A percentile compares a stretch with the other conserved stretches of the same genome.
These are phyloP conservation scores for Trametes polyzona DNA, from an alignment of 1,284 basidiomycete species.

Conservation along the genomic window DNA sequence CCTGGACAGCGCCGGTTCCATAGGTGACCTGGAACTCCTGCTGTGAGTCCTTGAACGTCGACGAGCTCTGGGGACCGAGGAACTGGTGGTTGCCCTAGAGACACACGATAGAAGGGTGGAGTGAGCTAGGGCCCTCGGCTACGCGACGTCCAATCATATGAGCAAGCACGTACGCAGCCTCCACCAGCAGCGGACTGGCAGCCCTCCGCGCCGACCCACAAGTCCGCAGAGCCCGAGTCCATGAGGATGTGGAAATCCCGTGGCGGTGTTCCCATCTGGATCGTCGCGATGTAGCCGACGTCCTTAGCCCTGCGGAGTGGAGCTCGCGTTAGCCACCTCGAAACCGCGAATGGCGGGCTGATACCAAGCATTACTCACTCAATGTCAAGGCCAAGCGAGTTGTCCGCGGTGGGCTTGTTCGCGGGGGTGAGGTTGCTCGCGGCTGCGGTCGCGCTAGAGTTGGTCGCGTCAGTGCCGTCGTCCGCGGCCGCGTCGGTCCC, in stretches of 20 bases:
- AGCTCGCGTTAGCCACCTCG: conserved; percentile 1
- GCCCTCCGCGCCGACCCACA: conserved; percentile 74
- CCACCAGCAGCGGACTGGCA: conserved; percentile 54
- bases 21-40: conserved; percentile 74
- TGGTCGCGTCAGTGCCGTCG: background rate
- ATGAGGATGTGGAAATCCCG: conserved; percentile 74
- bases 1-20: conserved; percentile 74
- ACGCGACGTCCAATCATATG: background rate
- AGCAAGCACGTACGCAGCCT: conserved; percentile 50
- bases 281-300: conserved; percentile 68
- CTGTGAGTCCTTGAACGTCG: conserved; percentile 62
- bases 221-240: conserved; percentile 87
- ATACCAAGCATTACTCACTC: conserved; percentile 51
- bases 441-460: conserved; percentile 12
- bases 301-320: conserved; percentile 42
- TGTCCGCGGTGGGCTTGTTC: conserved; percentile 50
- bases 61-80: conserved; percentile 69
- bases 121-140: background rate
- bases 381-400: conserved; percentile 76
- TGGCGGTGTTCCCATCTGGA: conserved; percentile 82
- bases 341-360: background rate
- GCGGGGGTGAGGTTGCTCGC: conserved; percentile 56
- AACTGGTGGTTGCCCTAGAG: conserved; percentile 62
- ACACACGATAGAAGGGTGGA: conserved; percentile 15
- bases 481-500: conserved; percentile 19